Percentiles rank a stretch among this genome's conserved stretches.
Conservation (phyloP, 2,329 filamentous ascomycete genomes). For the Penicillium glabrum region DNA sequence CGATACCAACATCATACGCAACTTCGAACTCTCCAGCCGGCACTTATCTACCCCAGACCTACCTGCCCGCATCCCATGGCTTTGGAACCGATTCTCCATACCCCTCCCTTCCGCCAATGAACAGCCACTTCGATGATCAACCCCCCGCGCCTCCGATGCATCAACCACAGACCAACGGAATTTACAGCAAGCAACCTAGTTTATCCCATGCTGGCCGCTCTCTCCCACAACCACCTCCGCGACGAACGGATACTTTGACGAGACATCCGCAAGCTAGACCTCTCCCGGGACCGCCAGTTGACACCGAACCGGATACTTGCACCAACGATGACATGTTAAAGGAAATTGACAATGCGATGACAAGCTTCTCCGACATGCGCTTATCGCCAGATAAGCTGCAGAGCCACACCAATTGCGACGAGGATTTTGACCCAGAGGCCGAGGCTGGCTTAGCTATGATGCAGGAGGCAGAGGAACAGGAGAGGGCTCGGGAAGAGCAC, state of each 20-base stretch:
- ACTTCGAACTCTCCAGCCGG: slow-evolving; percentile 23
- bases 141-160: slow-evolving; percentile 37
- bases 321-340: slow-evolving; percentile 59
- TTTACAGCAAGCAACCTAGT: slow-evolving; percentile 28
- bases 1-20: slow-evolving; percentile 21
- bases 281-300: slow-evolving; percentile 57
- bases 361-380: too few relatives aligned
- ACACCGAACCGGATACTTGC: slow-evolving; percentile 36
- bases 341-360: slow-evolving; percentile 56
- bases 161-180: slow-evolving; percentile 24
- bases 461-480: slow-evolving; percentile 76
- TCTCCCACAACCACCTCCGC: slow-evolving; percentile 43
- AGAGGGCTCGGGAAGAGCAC: slow-evolving; percentile 56
- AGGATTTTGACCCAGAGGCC: slow-evolving; percentile 67
- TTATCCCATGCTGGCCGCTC: slow-evolving; percentile 38
- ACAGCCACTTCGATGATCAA: slow-evolving; percentile 27
- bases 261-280: slow-evolving; percentile 60
- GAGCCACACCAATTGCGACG: slow-evolving; percentile 50
- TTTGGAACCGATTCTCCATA: slow-evolving; percentile 26
- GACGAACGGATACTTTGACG: slow-evolving; percentile 53
- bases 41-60: slow-evolving; percentile 16
- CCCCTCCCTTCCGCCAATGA: slow-evolving; percentile 21
- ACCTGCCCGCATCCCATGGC: slow-evolving; percentile 23
- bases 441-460: slow-evolving; percentile 81
- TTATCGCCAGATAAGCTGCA: slow-evolving; percentile 47